Evolutionary conservation across 495 filamentous ascomycete species (phyloP), one percentile per base, ranked within the genome.

Genomic region (Trichoderma reesei): DNA sequence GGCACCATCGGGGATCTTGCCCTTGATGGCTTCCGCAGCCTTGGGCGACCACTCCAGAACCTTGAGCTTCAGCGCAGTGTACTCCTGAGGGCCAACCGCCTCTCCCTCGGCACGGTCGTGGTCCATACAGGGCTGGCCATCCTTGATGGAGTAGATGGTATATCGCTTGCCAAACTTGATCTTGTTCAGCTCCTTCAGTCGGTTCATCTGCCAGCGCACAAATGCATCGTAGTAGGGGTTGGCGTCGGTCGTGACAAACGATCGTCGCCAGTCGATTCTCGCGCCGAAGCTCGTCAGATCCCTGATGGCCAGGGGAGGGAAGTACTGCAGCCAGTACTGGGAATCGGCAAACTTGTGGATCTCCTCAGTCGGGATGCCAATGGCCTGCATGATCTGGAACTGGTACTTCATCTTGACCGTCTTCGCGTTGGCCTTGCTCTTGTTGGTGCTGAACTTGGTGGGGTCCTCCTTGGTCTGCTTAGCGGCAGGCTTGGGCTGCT

Each of bases 151-250:
- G 80, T 97, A 97, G 67, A 98, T 86, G 2, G 93, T 97, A 72
- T 96, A 96, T 44, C 94, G 83, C 77, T 90, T 92, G 60, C 92
- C 93, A 73, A 93, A 98, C 79, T 89, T 86, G 69, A 98, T 95
- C 80, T 97, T 98, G 61, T 89, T 83, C 59, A 96, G 82, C 73
- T 96, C 89, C 74, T 87, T 87, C 18, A 98, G 82, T 64, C 89
- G 88, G 73, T 90, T 92, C 92, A 97, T 98, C 78, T 98, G 93
- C 93, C 93, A 98, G 68, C 90, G 81, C 34, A 98, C 88, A 69
- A 98, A 98, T 18, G 91, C 85, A 73, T 98, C 92, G 73, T 93
- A 98, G 76, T 95, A 97, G 3, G 92, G 92, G 78, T 98, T 98
- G 2, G 91, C 92, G 71, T 98, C 93, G 10, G 93, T 98, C 8